Conservation (phyloP, 805 yeast genomes). For the Saccharomycopsis javanensis region DNA sequence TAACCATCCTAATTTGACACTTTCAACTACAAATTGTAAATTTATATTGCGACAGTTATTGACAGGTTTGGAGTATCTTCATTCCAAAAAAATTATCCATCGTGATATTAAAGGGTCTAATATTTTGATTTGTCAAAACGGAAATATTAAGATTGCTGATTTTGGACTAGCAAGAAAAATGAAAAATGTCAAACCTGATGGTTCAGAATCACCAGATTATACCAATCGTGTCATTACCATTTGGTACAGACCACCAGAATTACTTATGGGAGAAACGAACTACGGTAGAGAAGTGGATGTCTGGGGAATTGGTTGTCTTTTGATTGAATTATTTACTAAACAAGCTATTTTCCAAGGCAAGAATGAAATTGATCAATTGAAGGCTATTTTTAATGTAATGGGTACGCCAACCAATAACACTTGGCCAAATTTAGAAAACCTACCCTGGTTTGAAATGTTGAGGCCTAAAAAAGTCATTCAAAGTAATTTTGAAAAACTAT, state of each 20-base stretch:
- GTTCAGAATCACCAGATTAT: constrained; percentile 58
- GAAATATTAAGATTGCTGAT: constrained; percentile 65
- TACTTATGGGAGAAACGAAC: constrained; percentile 79
- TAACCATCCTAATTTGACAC: constrained; percentile 57
- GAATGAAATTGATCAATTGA: constrained; percentile 79
- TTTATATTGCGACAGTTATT: constrained; percentile 55
- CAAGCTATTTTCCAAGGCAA: constrained; percentile 76
- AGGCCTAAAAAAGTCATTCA: constrained; percentile 38
- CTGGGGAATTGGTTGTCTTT: constrained; percentile 94
- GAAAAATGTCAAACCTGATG: constrained; percentile 38
- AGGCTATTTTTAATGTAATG: constrained; percentile 68
- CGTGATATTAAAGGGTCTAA: constrained; percentile 80
- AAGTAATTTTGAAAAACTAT: constrained; percentile 33
- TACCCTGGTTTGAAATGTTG: constrained; percentile 91
- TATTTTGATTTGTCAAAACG: constrained; percentile 52
- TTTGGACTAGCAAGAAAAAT: constrained; percentile 74
- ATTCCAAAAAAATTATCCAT: constrained; percentile 58
- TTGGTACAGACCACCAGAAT: constrained; percentile 97
- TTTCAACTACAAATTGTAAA: constrained; percentile 58
- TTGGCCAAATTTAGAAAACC: constrained; percentile 70
- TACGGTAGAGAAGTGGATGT: constrained; percentile 88
- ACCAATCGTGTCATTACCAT: constrained; percentile 92
- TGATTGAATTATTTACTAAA: constrained; percentile 70
- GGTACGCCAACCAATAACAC: constrained; percentile 68
- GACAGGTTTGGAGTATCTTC: constrained; percentile 62